Conservation (phyloP, 2,329 filamentous ascomycete species). For the Epichloe sibirici region DNA sequence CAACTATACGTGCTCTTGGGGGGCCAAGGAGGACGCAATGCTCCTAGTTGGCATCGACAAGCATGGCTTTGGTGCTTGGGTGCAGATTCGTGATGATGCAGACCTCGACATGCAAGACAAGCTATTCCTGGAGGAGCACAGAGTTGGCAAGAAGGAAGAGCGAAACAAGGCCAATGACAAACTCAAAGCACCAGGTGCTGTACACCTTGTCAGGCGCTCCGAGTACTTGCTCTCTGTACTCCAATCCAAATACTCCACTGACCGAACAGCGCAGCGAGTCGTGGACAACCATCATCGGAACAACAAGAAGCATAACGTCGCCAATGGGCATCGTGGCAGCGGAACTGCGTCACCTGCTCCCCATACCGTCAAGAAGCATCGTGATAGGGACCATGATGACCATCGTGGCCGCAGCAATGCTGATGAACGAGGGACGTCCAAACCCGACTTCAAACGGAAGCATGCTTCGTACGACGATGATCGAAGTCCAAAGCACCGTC, state of each 20-base stretch:
- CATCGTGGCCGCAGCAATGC: constrained; percentile 37
- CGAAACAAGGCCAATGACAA: constrained; percentile 65
- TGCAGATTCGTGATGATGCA: constrained; percentile 80
- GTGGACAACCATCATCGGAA: constrained; percentile 92
- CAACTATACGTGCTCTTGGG: constrained; percentile 86
- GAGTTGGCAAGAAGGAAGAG: constrained; percentile 96
- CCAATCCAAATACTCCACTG: constrained; percentile 69
- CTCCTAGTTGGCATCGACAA: constrained; percentile 84
- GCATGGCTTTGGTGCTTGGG: constrained; percentile 93
- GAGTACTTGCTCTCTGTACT: constrained; percentile 94
- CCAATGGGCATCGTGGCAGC: constrained; percentile 49
- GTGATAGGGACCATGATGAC: constrained; percentile 38
- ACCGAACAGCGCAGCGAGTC: constrained; percentile 62
- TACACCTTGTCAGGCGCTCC: constrained; percentile 86
- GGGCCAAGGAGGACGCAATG: constrained; percentile 91
- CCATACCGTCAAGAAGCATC: constrained; percentile 29
- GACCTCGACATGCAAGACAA: constrained; percentile 81
- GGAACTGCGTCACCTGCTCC: constrained; percentile 63
- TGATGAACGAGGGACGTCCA: constrained; percentile 38
- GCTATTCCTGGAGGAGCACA: constrained; percentile 92
- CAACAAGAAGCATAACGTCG: constrained; percentile 61
- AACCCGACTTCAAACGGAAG: constrained; percentile 49
- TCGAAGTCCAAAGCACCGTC: constrained; percentile 30
- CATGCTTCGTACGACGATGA: constrained; percentile 37
- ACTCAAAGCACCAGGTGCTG: constrained; percentile 88